Evolutionary conservation across 208 protist species (phyloP).

Genomic region (Crithidia thermophila): DNA sequence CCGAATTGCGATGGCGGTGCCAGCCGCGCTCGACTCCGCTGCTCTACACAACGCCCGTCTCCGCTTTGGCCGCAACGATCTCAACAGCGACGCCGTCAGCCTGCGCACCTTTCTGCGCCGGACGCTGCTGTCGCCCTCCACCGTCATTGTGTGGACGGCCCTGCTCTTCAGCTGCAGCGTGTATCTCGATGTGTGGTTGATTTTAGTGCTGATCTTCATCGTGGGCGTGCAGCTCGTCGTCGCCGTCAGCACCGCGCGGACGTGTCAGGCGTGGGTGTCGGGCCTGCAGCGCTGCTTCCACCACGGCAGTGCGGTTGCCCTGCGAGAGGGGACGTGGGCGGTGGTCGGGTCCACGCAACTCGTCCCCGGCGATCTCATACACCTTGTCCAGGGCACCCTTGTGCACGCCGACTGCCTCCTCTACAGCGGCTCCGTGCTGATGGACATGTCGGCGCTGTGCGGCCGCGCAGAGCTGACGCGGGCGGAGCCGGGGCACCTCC

Average conservation of each 20-base stretch:
- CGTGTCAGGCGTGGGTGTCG: neutral
- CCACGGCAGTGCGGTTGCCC: constrained; percentile 40
- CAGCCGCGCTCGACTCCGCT: constrained; percentile 17
- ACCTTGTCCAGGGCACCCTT: constrained; percentile 75
- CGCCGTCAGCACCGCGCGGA: neutral
- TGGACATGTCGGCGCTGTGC: constrained; percentile 86
- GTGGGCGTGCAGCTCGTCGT: constrained; percentile 1
- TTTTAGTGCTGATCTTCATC: neutral
- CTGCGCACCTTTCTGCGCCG: neutral
- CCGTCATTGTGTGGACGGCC: neutral
- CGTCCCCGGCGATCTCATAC: constrained; percentile 92
- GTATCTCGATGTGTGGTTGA: neutral
- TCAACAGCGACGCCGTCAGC: neutral
- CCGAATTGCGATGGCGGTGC: neutral
- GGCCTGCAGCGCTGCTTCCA: constrained; percentile 6
- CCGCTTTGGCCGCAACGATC: constrained; percentile 17
- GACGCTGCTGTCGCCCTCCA: neutral
- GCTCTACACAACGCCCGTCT: constrained; percentile 10
- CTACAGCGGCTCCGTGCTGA: constrained; percentile 57
- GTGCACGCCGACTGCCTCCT: constrained; percentile 90
- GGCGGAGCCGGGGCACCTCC: constrained; percentile 65
- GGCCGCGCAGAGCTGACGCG: constrained; percentile 91
- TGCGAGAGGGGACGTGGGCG: constrained; percentile 78
- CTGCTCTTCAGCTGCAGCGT: neutral
- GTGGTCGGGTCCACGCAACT: constrained; percentile 56